Evolutionary conservation across 2,329 filamentous ascomycete species (phyloP).

Genomic region (Neofusicoccum sp.): DNA sequence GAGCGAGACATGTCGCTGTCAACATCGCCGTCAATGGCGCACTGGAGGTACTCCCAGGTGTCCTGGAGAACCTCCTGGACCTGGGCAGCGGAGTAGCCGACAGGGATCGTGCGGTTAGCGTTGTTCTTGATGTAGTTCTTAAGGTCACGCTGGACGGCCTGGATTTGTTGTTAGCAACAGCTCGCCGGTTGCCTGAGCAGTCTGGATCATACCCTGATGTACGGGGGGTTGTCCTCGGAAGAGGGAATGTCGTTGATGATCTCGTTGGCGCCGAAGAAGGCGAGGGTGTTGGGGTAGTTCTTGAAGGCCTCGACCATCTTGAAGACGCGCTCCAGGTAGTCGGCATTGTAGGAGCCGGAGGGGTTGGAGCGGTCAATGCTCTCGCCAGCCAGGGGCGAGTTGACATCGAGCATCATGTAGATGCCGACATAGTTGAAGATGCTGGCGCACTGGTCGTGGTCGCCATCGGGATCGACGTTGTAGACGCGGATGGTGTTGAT

Average conservation of each 20-base stretch:
- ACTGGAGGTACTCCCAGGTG: constrained; percentile 74
- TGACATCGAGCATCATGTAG: constrained; percentile 66
- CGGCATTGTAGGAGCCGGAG: constrained; percentile 53
- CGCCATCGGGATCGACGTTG: constrained; percentile 58
- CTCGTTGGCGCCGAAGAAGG: constrained; percentile 68
- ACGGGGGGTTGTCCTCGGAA: constrained; percentile 53
- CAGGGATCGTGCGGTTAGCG: constrained; percentile 57
- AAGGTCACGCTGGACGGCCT: constrained; percentile 64
- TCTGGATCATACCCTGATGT: constrained; percentile 50
- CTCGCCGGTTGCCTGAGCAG: not conserved
- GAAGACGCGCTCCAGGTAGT: constrained; percentile 60
- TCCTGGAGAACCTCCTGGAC: constrained; percentile 72
- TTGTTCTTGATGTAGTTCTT: constrained; percentile 66
- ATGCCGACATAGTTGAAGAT: constrained; percentile 67
- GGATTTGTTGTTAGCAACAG: constrained; percentile 19
- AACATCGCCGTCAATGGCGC: constrained; percentile 54
- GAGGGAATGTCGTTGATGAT: constrained; percentile 62
- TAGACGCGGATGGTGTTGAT: constrained; percentile 65
- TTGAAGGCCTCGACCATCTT: constrained; percentile 66
- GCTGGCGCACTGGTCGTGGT: constrained; percentile 61
- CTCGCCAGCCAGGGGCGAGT: constrained; percentile 57
- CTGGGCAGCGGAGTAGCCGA: constrained; percentile 71
- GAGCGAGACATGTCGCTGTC: constrained; percentile 57
- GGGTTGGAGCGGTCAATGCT: constrained; percentile 58
- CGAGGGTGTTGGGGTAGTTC: constrained; percentile 62